These are phyloP conservation scores for Nemania diffusa DNA, from an alignment of 2,329 filamentous ascomycete genomes.

Conservation along the genomic window DNA sequence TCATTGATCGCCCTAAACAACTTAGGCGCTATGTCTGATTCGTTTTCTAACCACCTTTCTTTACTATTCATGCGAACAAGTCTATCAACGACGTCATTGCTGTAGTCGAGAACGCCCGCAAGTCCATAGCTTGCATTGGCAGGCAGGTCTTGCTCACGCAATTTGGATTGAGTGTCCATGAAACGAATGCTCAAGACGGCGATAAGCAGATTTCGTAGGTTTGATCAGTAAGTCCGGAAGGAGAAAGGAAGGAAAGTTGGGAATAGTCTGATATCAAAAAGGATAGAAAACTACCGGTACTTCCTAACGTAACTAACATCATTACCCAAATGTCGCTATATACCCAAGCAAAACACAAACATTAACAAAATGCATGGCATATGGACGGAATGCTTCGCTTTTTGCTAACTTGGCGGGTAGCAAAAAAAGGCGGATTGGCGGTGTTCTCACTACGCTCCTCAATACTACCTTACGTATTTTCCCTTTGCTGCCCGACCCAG, in stretches of 20 bases:
- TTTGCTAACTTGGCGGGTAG: not conserved
- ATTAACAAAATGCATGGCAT: not conserved
- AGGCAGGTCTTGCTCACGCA: constrained; percentile 11
- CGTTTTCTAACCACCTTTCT: not conserved
- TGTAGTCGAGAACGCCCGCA: constrained; percentile 15
- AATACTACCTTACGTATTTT: not conserved
- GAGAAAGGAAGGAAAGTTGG: not conserved
- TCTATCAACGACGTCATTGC: constrained; percentile 11
- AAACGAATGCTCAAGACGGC: not conserved
- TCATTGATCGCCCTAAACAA: constrained; percentile 17
- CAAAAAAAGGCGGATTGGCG: constrained; percentile 10
- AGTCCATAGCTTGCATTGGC: not conserved
- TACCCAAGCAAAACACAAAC: not conserved
- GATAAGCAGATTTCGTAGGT: not conserved
- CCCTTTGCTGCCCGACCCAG: constrained; percentile 22
- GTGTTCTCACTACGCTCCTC: not conserved
- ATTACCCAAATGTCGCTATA: not conserved
- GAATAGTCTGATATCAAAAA: too few species aligned
- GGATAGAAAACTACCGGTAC: too few species aligned
- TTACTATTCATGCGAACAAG: not conserved
- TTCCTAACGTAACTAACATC: not conserved
- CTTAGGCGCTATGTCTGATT: not conserved
- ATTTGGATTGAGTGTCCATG: constrained; percentile 1
- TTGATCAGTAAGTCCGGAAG: not conserved
- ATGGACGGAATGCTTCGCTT: not conserved